Evolutionary conservation across 306 rosid species (phyloP), one percentile per base, ranked within the genome.

Genomic region (Pterocarpus santalinus): DNA sequence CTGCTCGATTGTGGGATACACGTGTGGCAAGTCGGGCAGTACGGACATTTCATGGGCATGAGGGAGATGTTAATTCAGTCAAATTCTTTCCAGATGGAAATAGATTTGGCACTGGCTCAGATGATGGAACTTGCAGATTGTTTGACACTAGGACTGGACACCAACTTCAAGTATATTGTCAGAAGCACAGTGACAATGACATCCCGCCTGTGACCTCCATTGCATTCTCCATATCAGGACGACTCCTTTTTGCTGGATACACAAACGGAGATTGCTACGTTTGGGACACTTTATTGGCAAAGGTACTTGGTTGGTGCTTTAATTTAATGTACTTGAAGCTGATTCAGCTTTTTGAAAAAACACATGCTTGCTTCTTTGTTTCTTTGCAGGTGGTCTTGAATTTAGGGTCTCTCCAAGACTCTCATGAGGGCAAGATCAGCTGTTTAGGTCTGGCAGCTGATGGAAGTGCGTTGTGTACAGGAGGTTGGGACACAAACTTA

Each of bases 391-490:
- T 93, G 88, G 97, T 93, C 72, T 87, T 93, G 93, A 75, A 95
- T 89, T 86, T 95, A 87, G 97, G 99, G 88, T 87, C 97, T 80
- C 94, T 95, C 33, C 98, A 91, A 12, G 88, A 88, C 81, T 92
- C 97, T 72, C 99, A 95, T 38, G 98, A 88, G 80, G 77, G 82
- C 41, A 90, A 86, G 85, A 87, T 95, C 69, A 93, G 76, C 87
- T 96, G 98, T 84, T 89, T 96, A 90, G 98, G 99, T 75, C 86
- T 96, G 88, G 90, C 99, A 16, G 94, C 97, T 87, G 99, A 96
- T 86, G 99, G 99, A 84, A 96, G 99, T 87, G 99, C 99, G 68
- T 80, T 96, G 83, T 96, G 99, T 92, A 93, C 99, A 77, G 98
- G 99, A 85, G 93, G 99, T 84, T 93, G 80, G 92, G 99, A 96